A percentile compares a stretch with the other conserved stretches of the same genome.
phyloP scores from a whole-genome alignment of 2,329 filamentous ascomycete genomes.

The Akanthomyces uredinophilus region DNA sequence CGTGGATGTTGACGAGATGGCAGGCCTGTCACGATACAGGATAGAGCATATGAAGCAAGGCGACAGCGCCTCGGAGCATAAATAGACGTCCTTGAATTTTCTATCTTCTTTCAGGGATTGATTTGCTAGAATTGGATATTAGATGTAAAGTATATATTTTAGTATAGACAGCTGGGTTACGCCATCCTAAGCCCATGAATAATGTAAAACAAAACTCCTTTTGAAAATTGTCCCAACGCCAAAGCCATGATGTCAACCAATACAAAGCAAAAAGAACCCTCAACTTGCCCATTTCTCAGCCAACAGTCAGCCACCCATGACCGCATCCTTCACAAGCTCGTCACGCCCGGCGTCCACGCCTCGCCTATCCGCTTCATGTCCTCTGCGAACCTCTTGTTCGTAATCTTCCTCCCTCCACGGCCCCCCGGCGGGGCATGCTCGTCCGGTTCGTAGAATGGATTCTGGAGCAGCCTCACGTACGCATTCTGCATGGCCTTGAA shows the following conservation, averaged over 20 bases:
- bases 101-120: neutral
- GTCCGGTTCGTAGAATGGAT: constrained; percentile 91
- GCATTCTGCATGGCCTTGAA: constrained; percentile 91
- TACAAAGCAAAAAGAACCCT: neutral
- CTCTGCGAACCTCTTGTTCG: constrained; percentile 70
- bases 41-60: constrained; percentile 29
- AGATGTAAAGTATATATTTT: neutral
- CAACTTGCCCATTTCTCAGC: neutral
- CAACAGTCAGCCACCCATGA: neutral
- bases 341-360: constrained; percentile 71
- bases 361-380: constrained; percentile 86
- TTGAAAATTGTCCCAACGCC: neutral
- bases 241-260: constrained; percentile 5
- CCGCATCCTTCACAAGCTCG: constrained; percentile 42
- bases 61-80: constrained; percentile 13
- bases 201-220: neutral
- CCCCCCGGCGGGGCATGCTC: constrained; percentile 62
- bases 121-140: neutral
- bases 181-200: neutral
- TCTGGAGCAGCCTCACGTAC: constrained; percentile 82
- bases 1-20: constrained; percentile 32
- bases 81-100: neutral
- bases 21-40: constrained; percentile 35
- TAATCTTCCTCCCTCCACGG: constrained; percentile 63
- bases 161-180: neutral